Percentiles rank a stretch among this genome's conserved stretches.
These are phyloP conservation scores for Peterozyma toletana DNA, from an alignment of 805 yeast species.

Conservation along the genomic window DNA sequence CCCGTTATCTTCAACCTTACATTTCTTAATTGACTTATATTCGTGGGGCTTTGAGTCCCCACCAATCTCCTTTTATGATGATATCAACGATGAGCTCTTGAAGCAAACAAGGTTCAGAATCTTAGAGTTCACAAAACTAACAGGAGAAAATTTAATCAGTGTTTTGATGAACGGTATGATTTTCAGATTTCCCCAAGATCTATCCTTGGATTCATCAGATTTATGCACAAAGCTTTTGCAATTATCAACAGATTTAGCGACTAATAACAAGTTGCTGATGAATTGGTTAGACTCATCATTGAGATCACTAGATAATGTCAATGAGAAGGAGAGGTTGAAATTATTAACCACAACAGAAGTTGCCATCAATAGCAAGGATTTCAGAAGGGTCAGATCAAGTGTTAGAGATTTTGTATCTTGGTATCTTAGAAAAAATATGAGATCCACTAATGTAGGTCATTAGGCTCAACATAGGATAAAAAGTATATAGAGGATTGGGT, in stretches of 20 bases:
- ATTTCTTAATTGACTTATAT: conserved; percentile 72
- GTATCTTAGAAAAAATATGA: conserved; percentile 73
- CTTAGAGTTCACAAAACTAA: conserved; percentile 35
- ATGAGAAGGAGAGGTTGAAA: conserved; percentile 60
- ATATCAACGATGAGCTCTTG: not conserved
- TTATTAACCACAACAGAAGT: conserved; percentile 47
- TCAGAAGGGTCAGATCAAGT: conserved; percentile 63
- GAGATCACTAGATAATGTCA: conserved; percentile 54
- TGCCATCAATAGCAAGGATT: conserved; percentile 63
- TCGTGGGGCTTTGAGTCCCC: conserved; percentile 82
- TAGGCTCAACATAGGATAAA: too few relatives aligned
- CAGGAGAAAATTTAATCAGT: conserved; percentile 51
- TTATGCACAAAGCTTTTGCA: conserved; percentile 58
- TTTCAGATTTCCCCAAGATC: conserved; percentile 62
- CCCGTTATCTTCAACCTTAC: conserved; percentile 62
- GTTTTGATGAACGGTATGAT: conserved; percentile 61
- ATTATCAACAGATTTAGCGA: conserved; percentile 40
- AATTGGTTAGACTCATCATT: conserved; percentile 60
- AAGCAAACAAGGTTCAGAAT: conserved; percentile 38
- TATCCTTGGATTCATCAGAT: conserved; percentile 69
- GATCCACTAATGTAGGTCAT: not conserved
- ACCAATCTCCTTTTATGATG: conserved; percentile 60
- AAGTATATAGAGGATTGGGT: too few relatives aligned
- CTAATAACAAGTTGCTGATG: conserved; percentile 32
- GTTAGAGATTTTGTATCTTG: conserved; percentile 75